Evolutionary conservation across 2,329 filamentous ascomycete species (phyloP).

Genomic region (Trichoderma citrinoviride): DNA sequence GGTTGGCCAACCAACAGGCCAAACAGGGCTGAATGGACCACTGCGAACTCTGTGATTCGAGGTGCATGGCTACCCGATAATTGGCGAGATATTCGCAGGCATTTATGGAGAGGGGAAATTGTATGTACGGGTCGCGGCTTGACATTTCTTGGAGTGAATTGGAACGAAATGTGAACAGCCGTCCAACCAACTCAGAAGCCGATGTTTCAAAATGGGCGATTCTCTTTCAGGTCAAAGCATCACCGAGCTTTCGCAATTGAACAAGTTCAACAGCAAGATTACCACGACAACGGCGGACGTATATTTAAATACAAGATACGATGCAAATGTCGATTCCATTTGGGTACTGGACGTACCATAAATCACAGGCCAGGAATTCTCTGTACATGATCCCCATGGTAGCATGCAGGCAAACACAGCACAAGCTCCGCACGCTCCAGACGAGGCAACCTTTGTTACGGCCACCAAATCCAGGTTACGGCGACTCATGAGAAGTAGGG

Average conservation of each 20-base stretch:
- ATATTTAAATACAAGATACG: background rate
- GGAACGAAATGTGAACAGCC: background rate
- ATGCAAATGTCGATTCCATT: background rate
- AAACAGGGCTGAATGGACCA: slow-evolving; percentile 24
- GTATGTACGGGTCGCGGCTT: background rate
- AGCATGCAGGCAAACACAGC: background rate
- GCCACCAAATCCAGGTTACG: background rate
- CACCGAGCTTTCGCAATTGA: background rate
- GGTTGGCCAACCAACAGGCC: slow-evolving; percentile 29
- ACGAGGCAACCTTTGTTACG: background rate
- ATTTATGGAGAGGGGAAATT: no score
- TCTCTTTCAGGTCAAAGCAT: background rate
- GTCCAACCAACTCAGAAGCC: background rate
- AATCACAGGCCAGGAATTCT: background rate
- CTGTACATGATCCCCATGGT: background rate
- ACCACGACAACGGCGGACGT: background rate
- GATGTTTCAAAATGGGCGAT: background rate
- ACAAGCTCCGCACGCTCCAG: background rate
- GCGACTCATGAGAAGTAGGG: background rate
- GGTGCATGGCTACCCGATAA: no score
- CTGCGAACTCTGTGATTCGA: slow-evolving; percentile 21
- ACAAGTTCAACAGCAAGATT: background rate
- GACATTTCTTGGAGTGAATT: background rate
- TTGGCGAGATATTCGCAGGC: background rate
- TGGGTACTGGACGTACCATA: background rate